Base-by-base conservation (phyloP, 2,329 filamentous ascomycete species). In the Spiromastix sp. region DNA sequence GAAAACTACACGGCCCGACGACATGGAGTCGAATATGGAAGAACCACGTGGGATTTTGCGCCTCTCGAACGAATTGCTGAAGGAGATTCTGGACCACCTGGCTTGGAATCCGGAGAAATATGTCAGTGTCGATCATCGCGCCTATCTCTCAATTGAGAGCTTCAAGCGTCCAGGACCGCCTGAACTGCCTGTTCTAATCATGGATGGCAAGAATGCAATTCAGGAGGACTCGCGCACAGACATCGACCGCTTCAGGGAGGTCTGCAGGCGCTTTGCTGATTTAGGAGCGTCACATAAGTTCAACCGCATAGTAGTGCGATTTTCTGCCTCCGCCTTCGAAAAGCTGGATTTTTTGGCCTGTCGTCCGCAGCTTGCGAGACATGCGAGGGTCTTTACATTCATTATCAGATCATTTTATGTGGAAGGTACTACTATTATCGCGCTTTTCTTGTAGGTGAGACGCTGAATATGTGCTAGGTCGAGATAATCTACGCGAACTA, bases 331-430 rank as follows among this genome's bases (percentile, higher is more conserved):
- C 34, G 67, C 66, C 17, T 59, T 72, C 28, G 48, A 56, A 34
- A 60, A 62, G n/a, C 49, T 72, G 22, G 64, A 70, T 37, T 57
- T 59, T 33, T 63, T 72, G 39, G 61, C 68, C 32, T 53, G 55
- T 34, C 60, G 61, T 48, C 54, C 56, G 7, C 63, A 67, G 49
- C 55, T 71, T 15, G 64, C 67, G 7, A 51, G 58, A 30, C 61
- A 68, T 47, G 67, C 70, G 41, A 68, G 64, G 47, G 67, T 67
- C 43, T 70, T 71, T 50, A 70, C 63, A 41, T 71, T 71, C 49
- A 66, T 71, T 53, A 65, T 71, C 20, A 67, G 68, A 1, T 71
- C 67, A 46, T 71, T 71, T 47, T 71, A 70, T 51, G 60, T 62
- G 35, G 58, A 65, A 55, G 66, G 67, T 68, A 38, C 22, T 7